These are phyloP conservation scores for Colletotrichum phormii DNA, from an alignment of 2,329 filamentous ascomycete genomes.

Conservation along the genomic window DNA sequence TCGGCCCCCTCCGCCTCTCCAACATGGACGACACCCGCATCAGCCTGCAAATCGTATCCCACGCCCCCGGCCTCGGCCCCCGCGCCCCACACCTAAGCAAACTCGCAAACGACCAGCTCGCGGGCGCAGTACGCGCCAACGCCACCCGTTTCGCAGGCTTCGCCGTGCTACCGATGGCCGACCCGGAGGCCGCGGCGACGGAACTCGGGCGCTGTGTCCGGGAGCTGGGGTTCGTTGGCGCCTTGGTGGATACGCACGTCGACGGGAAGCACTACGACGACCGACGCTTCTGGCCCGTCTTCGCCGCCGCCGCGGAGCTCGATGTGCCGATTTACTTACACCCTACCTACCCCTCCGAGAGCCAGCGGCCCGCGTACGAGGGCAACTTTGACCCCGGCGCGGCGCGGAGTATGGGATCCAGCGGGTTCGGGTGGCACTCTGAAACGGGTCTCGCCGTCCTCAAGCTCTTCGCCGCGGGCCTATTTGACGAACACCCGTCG, in stretches of 20 bases:
- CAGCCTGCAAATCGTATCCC: slow-evolving; percentile 35
- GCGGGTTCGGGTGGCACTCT: slow-evolving; percentile 62
- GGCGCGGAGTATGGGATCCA: slow-evolving; percentile 49
- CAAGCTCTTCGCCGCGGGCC: slow-evolving; percentile 15
- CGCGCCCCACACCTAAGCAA: slow-evolving; percentile 37
- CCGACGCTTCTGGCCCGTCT: slow-evolving; percentile 72
- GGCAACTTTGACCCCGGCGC: slow-evolving; percentile 44
- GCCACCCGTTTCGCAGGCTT: slow-evolving; percentile 6
- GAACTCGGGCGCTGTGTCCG: slow-evolving; percentile 66
- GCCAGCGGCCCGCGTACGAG: slow-evolving; percentile 42
- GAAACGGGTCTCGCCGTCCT: slow-evolving; percentile 54
- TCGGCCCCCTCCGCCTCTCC: slow-evolving; percentile 39
- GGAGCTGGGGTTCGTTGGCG: slow-evolving; percentile 70
- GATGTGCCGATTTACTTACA: slow-evolving; percentile 75
- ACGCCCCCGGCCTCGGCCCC: slow-evolving; percentile 27
- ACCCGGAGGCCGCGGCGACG: slow-evolving; percentile 59
- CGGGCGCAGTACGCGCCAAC: slow-evolving; percentile 33
- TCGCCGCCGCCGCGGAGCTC: slow-evolving; percentile 66
- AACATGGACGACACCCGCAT: slow-evolving; percentile 43
- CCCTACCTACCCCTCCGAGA: slow-evolving; percentile 54
- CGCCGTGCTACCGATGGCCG: slow-evolving; percentile 55
- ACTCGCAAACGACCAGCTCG: slow-evolving; percentile 41
- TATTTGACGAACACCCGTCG: slow-evolving; percentile 22
- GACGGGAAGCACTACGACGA: slow-evolving; percentile 68
- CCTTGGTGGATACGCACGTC: slow-evolving; percentile 70